Percentiles rank a stretch among this genome's conserved stretches.
Conservation (phyloP, 106 monocot species). For the Dactylorhiza incarnata region DNA sequence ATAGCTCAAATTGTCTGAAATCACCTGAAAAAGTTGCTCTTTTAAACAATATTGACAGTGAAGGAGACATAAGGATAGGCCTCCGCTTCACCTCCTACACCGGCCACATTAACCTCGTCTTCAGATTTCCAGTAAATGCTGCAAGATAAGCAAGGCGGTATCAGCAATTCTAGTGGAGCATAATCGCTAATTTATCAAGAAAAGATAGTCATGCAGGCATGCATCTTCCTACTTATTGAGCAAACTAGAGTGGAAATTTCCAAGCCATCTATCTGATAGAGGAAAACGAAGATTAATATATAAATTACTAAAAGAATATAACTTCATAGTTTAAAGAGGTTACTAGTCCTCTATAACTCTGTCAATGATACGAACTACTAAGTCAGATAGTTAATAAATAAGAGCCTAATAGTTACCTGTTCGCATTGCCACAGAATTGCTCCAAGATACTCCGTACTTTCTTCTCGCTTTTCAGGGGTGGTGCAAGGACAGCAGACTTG, state of each 20-base stretch:
- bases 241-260: not conserved
- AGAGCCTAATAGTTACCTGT: conserved; percentile 34
- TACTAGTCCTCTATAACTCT: not conserved
- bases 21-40: not conserved
- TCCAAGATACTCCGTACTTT: conserved; percentile 77
- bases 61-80: conserved; percentile 86
- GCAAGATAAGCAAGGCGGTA: conserved; percentile 2
- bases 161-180: not conserved
- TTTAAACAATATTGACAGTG: conserved; percentile 60
- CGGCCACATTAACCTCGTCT: conserved; percentile 58
- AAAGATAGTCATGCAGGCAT: no score
- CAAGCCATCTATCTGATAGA: no score
- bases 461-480: conserved; percentile 83
- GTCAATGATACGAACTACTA: not conserved
- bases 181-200: no score
- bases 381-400: not conserved
- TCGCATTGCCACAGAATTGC: conserved; percentile 44
- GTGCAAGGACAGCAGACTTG: conserved; percentile 70
- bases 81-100: conserved; percentile 72
- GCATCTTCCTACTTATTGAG: no score
- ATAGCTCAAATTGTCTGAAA: not conserved
- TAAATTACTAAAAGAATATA: no score
- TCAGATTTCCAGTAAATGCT: conserved; percentile 84
- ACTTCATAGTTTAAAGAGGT: not conserved
- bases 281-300: no score